Evolutionary conservation across 2,329 filamentous ascomycete species (phyloP).

Genomic region (Xylaria hypoxylon): DNA sequence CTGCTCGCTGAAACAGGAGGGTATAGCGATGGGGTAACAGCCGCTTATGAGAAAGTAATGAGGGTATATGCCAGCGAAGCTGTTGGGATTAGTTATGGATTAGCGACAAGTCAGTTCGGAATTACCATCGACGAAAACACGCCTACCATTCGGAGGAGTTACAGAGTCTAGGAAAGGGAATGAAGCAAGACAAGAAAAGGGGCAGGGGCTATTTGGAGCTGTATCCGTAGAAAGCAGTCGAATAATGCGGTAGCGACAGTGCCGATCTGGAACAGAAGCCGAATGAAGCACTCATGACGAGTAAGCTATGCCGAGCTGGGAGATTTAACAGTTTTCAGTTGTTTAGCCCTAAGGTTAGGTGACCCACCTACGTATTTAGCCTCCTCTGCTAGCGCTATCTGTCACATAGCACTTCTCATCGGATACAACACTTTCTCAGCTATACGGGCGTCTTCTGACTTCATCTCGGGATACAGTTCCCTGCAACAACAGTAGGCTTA

Average conservation of each 20-base stretch:
- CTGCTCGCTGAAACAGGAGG: slow-evolving; percentile 65
- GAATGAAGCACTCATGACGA: slow-evolving; percentile 24
- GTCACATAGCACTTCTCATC: too few species aligned
- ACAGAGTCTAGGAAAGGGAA: slow-evolving; percentile 14
- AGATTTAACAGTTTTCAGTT: too few species aligned
- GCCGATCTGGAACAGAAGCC: slow-evolving; percentile 36
- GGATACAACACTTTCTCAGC: too few species aligned
- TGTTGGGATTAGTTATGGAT: slow-evolving; percentile 65
- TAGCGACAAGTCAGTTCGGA: slow-evolving; percentile 59
- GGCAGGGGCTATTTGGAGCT: slow-evolving; percentile 1
- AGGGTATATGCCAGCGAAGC: slow-evolving; percentile 68
- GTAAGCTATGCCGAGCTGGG: neutral
- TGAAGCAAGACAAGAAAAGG: neutral
- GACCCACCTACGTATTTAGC: too few species aligned
- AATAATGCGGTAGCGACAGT: neutral
- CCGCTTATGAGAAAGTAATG: slow-evolving; percentile 72
- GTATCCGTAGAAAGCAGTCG: slow-evolving; percentile 12
- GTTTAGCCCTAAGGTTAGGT: too few species aligned
- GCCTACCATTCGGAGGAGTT: slow-evolving; percentile 31
- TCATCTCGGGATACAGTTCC: too few species aligned
- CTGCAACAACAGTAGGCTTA: neutral
- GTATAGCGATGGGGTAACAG: slow-evolving; percentile 63
- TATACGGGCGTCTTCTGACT: too few species aligned
- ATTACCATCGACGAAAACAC: slow-evolving; percentile 50
- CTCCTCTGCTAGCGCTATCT: too few species aligned